phyloP scores from a whole-genome alignment of 768 basidiomycete species.

The Mycena pura region DNA sequence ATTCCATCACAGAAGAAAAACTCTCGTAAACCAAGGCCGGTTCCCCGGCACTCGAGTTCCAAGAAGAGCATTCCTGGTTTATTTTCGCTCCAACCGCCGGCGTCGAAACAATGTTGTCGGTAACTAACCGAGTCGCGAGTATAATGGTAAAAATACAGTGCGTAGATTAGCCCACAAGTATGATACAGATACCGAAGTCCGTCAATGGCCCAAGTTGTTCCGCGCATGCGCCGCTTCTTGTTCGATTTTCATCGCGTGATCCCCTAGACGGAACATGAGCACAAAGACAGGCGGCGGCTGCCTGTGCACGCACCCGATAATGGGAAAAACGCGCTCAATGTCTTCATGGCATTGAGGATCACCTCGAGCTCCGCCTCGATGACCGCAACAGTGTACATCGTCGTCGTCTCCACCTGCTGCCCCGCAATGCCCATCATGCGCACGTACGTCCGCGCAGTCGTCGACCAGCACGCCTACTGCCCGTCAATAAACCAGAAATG shows the following conservation, averaged over 20 bases:
- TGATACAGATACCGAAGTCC: too few species aligned
- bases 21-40: too few species aligned
- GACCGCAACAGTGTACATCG: slow-evolving; percentile 24
- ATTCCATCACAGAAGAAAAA: too few species aligned
- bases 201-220: too few species aligned
- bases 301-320: slow-evolving; percentile 38
- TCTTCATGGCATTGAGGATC: slow-evolving; percentile 42
- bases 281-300: background rate
- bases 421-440: slow-evolving; percentile 36
- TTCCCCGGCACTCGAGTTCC: too few species aligned
- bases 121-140: too few species aligned
- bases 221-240: slow-evolving; percentile 29
- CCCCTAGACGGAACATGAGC: slow-evolving; percentile 20
- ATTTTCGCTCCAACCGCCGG: too few species aligned
- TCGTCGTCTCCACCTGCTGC: slow-evolving; percentile 20
- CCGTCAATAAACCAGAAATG: background rate
- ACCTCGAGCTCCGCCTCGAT: slow-evolving; percentile 42
- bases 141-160: background rate
- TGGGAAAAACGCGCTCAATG: slow-evolving; percentile 43
- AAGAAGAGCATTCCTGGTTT: too few species aligned
- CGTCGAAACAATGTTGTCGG: too few species aligned
- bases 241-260: slow-evolving; percentile 34
- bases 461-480: slow-evolving; percentile 46
- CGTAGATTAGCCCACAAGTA: too few species aligned
- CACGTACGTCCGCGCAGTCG: slow-evolving; percentile 46